A percentile compares a stretch with the other conserved stretches of the same genome.
phyloP scores from a whole-genome alignment of 208 protist species.

The Porcisia hertigi region DNA sequence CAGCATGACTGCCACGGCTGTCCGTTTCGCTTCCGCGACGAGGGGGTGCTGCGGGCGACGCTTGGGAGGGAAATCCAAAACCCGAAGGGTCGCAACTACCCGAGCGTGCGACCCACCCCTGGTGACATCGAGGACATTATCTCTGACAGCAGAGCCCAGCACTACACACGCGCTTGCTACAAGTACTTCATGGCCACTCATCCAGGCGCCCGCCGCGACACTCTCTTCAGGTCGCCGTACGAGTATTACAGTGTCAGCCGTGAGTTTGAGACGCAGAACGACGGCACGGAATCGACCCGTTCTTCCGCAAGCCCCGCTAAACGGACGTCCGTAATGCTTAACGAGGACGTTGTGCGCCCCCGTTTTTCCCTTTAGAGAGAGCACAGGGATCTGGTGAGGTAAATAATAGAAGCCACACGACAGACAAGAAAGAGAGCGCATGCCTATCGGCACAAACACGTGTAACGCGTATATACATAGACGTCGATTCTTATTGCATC shows the following conservation, averaged over 20 bases:
- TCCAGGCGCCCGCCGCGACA: conserved; percentile 72
- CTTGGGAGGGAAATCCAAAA: conserved; percentile 55
- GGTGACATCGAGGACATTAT: conserved; percentile 90
- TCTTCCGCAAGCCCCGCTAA: conserved; percentile 16
- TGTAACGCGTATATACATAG: not conserved
- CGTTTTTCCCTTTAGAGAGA: conserved; percentile 23
- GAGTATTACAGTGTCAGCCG: conserved; percentile 82
- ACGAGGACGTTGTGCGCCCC: conserved; percentile 53
- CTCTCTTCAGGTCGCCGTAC: conserved; percentile 86
- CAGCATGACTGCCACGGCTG: conserved; percentile 90
- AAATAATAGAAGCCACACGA: not conserved
- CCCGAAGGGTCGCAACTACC: conserved; percentile 51
- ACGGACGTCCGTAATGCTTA: conserved; percentile 33
- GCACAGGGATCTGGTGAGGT: not conserved
- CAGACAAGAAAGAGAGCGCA: not conserved
- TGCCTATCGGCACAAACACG: not conserved
- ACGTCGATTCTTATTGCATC: not conserved
- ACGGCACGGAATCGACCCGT: conserved; percentile 15
- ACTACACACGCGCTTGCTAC: conserved; percentile 91
- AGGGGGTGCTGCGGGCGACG: conserved; percentile 61
- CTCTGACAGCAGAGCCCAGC: conserved; percentile 78
- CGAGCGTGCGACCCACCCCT: conserved; percentile 37
- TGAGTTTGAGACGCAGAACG: conserved; percentile 38
- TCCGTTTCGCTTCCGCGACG: conserved; percentile 87
- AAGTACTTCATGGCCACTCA: conserved; percentile 92